Evolutionary conservation across 139 green algal genomes (phyloP).

Genomic region (Ettlia oleoabundans): DNA sequence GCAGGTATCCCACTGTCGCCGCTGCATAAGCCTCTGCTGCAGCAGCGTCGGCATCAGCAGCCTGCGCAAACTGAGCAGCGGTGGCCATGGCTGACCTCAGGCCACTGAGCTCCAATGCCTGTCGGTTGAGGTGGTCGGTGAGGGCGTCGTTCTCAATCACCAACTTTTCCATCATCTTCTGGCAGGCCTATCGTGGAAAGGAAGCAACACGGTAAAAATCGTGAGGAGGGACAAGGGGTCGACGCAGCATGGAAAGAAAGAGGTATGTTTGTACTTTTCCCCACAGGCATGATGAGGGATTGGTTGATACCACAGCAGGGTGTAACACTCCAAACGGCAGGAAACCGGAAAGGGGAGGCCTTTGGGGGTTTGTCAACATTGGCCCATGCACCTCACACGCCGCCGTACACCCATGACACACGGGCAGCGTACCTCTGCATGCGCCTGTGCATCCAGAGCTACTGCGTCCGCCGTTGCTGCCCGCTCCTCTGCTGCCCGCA

Average conservation of each 20-base stretch:
- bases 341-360: no score
- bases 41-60: conserved; percentile 1
- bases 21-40: background rate
- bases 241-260: no score
- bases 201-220: no score
- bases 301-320: no score
- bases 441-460: conserved; percentile 13
- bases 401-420: no score
- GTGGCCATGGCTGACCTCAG: background rate
- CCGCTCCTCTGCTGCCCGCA: conserved; percentile 29
- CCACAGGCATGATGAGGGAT: no score
- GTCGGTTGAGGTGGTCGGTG: conserved; percentile 42
- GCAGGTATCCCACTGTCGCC: background rate
- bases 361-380: no score
- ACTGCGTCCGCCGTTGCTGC: conserved; percentile 13
- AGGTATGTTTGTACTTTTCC: no score
- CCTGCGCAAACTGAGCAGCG: conserved; percentile 12
- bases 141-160: conserved; percentile 43
- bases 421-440: conserved; percentile 22
- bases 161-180: conserved; percentile 41
- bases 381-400: no score
- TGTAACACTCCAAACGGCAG: no score
- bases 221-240: background rate
- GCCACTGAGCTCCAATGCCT: conserved; percentile 7
- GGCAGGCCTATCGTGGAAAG: conserved; percentile 14